Evolutionary conservation across 495 filamentous ascomycete species (phyloP), one percentile per base, ranked within the genome.

Genomic region (Penicillium egyptiacum): DNA sequence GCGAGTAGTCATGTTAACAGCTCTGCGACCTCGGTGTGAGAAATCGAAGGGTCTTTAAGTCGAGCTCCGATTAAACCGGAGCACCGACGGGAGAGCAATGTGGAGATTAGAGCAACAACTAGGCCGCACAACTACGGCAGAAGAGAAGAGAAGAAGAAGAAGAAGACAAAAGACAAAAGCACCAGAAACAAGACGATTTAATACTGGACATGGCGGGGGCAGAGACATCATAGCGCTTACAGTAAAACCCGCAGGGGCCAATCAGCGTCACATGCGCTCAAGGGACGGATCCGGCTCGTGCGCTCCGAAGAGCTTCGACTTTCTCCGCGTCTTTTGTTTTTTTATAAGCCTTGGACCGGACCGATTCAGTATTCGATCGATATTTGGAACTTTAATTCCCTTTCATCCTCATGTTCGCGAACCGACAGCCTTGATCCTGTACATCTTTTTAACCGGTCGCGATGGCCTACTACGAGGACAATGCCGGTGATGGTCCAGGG

Each of bases 391-490:
- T 23, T 17, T 14, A 12, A 50, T 23, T 14, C 12, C 6, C 14
- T 25, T 37, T 11, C 14, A 41, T 52, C 25, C 28, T 33, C 45
- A 48, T 48, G 45, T 20, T 20, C 7, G 45, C 17, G 3, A 28
- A 30, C 17, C n/a, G 45, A 48, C 4, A 31, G 45, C n/a, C 30
- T 50, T 50, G 47, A 50, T 37, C 47, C 20, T 5, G 11, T 25
- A 50, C 14, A 41, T 23, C 49, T 40, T 52, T 26, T 52, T 10
- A 10, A 45, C 16, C 37, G 25, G 57, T 59, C 60, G 56, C 59
- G 31, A 79, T 79, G 76, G 70, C 75, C 51, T 75, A 66, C 42
- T 76, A 75, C 60, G 76, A 79, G 10, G 76, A 79, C 25, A 54
- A 67, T 60, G 73, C 68, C 9, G 70, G 65, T 17, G 75, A 79